Base-by-base conservation (phyloP, 2,329 filamentous ascomycete genomes). In the Colletotrichum abscissum region DNA sequence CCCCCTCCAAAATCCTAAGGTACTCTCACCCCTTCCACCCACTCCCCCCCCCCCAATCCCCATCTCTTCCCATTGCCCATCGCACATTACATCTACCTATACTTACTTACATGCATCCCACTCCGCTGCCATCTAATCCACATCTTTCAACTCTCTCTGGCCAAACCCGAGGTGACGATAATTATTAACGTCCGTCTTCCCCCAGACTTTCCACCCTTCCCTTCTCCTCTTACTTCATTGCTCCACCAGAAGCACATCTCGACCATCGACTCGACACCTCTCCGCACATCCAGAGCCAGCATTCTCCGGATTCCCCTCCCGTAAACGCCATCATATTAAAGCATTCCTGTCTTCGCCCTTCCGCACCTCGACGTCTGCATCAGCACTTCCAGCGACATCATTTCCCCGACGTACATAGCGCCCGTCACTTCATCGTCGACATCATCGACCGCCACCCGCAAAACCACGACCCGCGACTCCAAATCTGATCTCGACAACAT, bases 131-230 rank as follows among this genome's bases (percentile, higher is more conserved):
- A 60, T 69, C 64, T 72, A 74, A 72, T 72, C 67, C 67, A 70
- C 67, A 71, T 73, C 67, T 56, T 56, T n/a, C 56, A 64, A 35
- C 42, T 68, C 49, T 54, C 68, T 67, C 57, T 62, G 19, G 42
- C 54, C 60, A 52, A 52, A 19, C 46, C 49, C 60, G 60, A 74
- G 70, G 62, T 66, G 72, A 75, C 72, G 72, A 75, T 75, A 75
- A 75, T 75, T 72, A 75, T 74, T 72, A 75, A 66, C 59, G 57
- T 67, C 46, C 46, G 55, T 67, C 62, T 65, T 75, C 74, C 74
- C 73, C 74, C 74, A 75, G 72, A 75, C 71, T 68, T 74, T 64
- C 74, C 72, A 74, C 74, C 72, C 60, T 52, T 63, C 46, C 42
- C 30, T 65, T 28, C 68, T 69, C 64, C 56, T 72, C 67, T 63